These are phyloP conservation scores for Solanum habrochaites DNA, from an alignment of 257 asterid species.

Conservation along the genomic window DNA sequence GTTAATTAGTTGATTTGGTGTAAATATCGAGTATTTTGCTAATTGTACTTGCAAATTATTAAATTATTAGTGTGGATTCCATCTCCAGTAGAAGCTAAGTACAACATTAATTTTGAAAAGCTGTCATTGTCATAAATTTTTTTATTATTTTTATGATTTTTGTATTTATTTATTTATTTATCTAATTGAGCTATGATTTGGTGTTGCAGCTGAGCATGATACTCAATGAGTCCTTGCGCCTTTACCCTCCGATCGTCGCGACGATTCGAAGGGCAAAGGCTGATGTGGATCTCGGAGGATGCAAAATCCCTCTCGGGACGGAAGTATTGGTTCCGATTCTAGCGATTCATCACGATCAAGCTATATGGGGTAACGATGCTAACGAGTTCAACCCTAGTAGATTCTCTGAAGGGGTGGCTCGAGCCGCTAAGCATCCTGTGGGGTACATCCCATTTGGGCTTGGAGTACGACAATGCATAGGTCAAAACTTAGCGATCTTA, in stretches of 20 bases:
- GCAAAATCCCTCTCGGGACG: conserved; percentile 27
- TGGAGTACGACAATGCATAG: conserved; percentile 38
- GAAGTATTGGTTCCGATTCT: conserved; percentile 34
- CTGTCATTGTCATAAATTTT: background rate
- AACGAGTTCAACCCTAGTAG: conserved; percentile 34
- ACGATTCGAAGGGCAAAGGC: conserved; percentile 29
- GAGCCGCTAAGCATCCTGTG: conserved; percentile 29
- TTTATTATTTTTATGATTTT: background rate
- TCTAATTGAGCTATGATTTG: background rate
- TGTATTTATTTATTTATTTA: background rate
- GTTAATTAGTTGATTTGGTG: background rate
- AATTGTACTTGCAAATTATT: background rate
- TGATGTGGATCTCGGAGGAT: conserved; percentile 35
- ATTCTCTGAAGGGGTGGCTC: conserved; percentile 22
- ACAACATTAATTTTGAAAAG: background rate
- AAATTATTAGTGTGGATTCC: background rate
- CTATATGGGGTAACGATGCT: conserved; percentile 28
- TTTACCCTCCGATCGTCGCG: conserved; percentile 39
- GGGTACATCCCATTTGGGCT: conserved; percentile 34
- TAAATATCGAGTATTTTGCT: background rate
- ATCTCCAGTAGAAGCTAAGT: background rate
- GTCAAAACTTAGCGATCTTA: conserved; percentile 25
- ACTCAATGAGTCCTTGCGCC: conserved; percentile 25
- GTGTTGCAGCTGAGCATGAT: conserved; percentile 30
- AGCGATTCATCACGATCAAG: conserved; percentile 37